phyloP scores from a whole-genome alignment of 768 basidiomycete species.

The Crassisporium funariophilum region DNA sequence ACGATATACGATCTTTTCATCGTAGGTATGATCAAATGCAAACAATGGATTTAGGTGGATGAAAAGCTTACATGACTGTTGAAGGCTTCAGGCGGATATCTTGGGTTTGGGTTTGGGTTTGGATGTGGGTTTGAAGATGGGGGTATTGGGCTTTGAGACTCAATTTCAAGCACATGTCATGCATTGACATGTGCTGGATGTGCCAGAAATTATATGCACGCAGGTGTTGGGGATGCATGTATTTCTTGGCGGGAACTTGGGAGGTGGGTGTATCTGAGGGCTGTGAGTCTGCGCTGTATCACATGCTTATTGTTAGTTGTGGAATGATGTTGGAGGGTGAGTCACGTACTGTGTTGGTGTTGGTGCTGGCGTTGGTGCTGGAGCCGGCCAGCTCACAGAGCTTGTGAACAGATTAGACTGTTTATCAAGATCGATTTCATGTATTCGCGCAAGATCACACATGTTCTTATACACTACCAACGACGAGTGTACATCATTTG shows the following conservation, averaged over 20 bases:
- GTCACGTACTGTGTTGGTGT: no score
- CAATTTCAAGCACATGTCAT: not conserved
- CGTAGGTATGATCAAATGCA: not conserved
- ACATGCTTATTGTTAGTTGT: no score
- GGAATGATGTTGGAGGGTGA: no score
- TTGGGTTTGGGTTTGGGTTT: not conserved
- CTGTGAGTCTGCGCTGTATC: no score
- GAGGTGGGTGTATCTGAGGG: no score
- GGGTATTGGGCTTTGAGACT: not conserved
- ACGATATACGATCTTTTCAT: constrained; percentile 33
- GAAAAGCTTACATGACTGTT: constrained; percentile 34
- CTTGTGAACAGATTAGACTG: not conserved
- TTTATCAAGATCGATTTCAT: not conserved
- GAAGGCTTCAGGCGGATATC: constrained; percentile 19
- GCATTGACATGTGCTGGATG: not conserved
- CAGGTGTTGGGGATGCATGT: not conserved
- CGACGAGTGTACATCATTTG: constrained; percentile 39
- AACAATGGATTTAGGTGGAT: not conserved
- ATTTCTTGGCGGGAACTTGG: no score
- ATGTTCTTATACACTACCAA: constrained; percentile 33
- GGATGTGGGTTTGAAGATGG: constrained; percentile 4
- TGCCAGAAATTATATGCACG: not conserved
- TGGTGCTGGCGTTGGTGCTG: no score
- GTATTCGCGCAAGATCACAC: constrained; percentile 23
- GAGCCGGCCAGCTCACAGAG: not conserved